Percentiles rank a stretch among this genome's conserved stretches.
phyloP scores from a whole-genome alignment of 768 basidiomycete genomes.

The Termitomyces sp. region DNA sequence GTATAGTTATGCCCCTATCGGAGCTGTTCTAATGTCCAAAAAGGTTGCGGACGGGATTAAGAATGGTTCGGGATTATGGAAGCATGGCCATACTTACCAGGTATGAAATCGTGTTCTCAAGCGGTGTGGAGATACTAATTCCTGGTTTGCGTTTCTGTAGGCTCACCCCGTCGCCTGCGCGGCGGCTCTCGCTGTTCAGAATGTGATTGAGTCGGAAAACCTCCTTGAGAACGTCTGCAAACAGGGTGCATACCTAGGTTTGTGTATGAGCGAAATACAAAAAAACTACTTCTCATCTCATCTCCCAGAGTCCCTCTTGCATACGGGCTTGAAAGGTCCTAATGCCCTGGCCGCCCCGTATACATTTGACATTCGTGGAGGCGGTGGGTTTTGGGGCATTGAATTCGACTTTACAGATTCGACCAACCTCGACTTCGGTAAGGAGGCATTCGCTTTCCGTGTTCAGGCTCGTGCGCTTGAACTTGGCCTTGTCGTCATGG shows the following conservation, averaged over 20 bases:
- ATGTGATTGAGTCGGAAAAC: constrained; percentile 62
- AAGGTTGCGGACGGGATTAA: constrained; percentile 66
- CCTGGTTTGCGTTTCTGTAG: constrained; percentile 24
- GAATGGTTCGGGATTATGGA: constrained; percentile 65
- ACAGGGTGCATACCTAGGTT: constrained; percentile 57
- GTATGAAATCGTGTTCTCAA: constrained; percentile 22
- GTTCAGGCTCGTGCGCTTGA: constrained; percentile 66
- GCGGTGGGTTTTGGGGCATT: constrained; percentile 79
- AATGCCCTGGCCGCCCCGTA: constrained; percentile 58
- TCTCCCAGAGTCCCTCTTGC: constrained; percentile 40
- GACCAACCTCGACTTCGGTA: constrained; percentile 42
- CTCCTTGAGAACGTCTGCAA: constrained; percentile 59
- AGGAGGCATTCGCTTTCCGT: constrained; percentile 55
- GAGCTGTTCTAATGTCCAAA: constrained; percentile 73
- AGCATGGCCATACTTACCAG: constrained; percentile 87
- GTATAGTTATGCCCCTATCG: constrained; percentile 71
- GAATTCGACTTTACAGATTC: constrained; percentile 71
- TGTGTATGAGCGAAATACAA: background rate
- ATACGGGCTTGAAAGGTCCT: constrained; percentile 46
- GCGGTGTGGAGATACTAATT: no score
- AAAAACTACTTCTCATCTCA: background rate
- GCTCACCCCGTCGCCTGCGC: constrained; percentile 74
- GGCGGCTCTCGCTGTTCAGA: constrained; percentile 77
- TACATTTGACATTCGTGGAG: constrained; percentile 77
- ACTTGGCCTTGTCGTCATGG: constrained; percentile 69